These are phyloP conservation scores for Sporisorium reilianum DNA, from an alignment of 1,284 basidiomycete species.

Conservation along the genomic window DNA sequence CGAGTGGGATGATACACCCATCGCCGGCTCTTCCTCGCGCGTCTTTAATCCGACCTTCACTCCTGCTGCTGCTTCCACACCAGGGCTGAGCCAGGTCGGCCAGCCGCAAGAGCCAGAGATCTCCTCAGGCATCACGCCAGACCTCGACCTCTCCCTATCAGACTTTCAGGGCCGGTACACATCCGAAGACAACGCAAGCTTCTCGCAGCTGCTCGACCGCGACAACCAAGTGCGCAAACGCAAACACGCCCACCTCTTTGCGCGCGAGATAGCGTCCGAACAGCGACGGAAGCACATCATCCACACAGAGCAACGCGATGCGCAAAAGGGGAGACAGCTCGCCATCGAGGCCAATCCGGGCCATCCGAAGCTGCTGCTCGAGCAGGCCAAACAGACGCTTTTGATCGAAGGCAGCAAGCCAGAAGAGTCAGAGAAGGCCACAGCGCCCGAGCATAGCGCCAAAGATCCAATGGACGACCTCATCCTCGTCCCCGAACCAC, in stretches of 20 bases:
- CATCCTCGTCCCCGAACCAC: constrained; percentile 28
- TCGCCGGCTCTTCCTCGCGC: constrained; percentile 1
- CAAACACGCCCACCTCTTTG: constrained; percentile 57
- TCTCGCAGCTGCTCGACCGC: constrained; percentile 57
- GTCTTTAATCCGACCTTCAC: constrained; percentile 28
- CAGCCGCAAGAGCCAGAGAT: constrained; percentile 4
- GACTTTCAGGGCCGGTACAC: constrained; percentile 62
- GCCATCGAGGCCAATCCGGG: constrained; percentile 43
- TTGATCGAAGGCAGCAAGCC: constrained; percentile 5
- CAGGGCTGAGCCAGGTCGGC: neutral
- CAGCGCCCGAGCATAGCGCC: neutral
- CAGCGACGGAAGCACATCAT: constrained; percentile 34
- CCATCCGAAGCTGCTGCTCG: constrained; percentile 14
- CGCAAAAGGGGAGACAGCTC: constrained; percentile 34
- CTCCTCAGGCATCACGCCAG: constrained; percentile 25
- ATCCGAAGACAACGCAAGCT: constrained; percentile 67
- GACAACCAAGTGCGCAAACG: constrained; percentile 49
- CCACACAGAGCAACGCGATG: constrained; percentile 21
- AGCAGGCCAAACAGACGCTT: neutral
- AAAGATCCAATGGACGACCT: constrained; percentile 32
- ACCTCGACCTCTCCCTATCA: constrained; percentile 48
- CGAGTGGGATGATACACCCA: constrained; percentile 47
- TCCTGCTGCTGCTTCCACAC: constrained; percentile 17
- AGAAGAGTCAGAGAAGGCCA: neutral
- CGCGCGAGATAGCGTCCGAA: constrained; percentile 38